These are phyloP conservation scores for Myriosclerotinia curreyana DNA, from an alignment of 2,329 filamentous ascomycete genomes.

Conservation along the genomic window DNA sequence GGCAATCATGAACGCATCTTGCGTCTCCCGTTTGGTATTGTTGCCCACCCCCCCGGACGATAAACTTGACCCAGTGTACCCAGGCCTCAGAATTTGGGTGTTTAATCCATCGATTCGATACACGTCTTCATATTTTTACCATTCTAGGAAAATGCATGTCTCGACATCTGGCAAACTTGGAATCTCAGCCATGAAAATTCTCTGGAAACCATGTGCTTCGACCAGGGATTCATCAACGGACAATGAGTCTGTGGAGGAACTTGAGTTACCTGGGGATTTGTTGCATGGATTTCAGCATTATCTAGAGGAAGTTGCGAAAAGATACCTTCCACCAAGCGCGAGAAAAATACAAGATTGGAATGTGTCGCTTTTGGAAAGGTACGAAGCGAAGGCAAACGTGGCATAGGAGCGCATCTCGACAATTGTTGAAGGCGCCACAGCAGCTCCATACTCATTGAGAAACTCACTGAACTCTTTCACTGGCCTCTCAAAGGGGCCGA, in stretches of 20 bases:
- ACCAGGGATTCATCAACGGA: slow-evolving; percentile 27
- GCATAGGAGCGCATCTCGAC: neutral
- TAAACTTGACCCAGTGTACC: neutral
- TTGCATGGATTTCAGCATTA: slow-evolving; percentile 45
- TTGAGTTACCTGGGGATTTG: slow-evolving; percentile 51
- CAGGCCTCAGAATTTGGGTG: slow-evolving; percentile 4
- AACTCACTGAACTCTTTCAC: too few species aligned
- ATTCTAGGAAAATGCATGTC: neutral
- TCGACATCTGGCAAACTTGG: slow-evolving; percentile 4
- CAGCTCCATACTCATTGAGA: neutral
- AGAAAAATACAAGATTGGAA: slow-evolving; percentile 63
- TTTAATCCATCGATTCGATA: slow-evolving; percentile 15
- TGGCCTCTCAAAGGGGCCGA: neutral
- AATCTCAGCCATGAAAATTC: slow-evolving; percentile 34
- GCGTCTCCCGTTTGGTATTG: slow-evolving; percentile 14
- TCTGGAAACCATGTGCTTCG: slow-evolving; percentile 29
- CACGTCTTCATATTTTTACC: slow-evolving; percentile 1
- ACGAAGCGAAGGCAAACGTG: slow-evolving; percentile 43
- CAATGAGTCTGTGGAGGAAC: slow-evolving; percentile 49
- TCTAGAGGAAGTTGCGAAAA: slow-evolving; percentile 45
- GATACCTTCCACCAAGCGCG: slow-evolving; percentile 53
- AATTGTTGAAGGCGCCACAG: neutral
- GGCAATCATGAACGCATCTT: slow-evolving; percentile 21
- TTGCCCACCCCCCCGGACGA: neutral
- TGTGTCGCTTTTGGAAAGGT: slow-evolving; percentile 59